These are phyloP conservation scores for Vanilla planifolia DNA, from an alignment of 106 monocot species.

Conservation along the genomic window DNA sequence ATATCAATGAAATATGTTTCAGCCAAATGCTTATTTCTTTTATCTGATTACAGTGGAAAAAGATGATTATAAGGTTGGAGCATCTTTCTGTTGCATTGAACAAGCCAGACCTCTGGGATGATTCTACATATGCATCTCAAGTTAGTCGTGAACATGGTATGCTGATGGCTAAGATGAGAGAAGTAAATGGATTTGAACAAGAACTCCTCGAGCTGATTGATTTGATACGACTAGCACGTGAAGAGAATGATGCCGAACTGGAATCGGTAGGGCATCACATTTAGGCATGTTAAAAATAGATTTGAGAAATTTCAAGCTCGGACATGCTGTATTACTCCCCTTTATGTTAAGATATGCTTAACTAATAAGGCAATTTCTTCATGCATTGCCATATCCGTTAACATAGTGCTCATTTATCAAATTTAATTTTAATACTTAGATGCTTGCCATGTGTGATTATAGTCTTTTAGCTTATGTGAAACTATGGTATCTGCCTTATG, in stretches of 20 bases:
- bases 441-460: too few relatives aligned
- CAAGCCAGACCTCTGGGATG: slow-evolving; percentile 86
- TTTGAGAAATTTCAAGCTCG: too few relatives aligned
- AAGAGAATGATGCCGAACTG: slow-evolving; percentile 76
- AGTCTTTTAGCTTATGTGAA: too few relatives aligned
- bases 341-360: too few relatives aligned
- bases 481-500: too few relatives aligned
- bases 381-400: too few relatives aligned
- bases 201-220: slow-evolving; percentile 93
- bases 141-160: slow-evolving; percentile 89
- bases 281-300: slow-evolving; percentile 16
- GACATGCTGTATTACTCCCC: too few relatives aligned
- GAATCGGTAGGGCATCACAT: slow-evolving; percentile 58
- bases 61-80: slow-evolving; percentile 48
- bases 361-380: too few relatives aligned
- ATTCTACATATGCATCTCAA: slow-evolving; percentile 73
- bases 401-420: too few relatives aligned
- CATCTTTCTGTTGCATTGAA: slow-evolving; percentile 52
- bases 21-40: slow-evolving; percentile 3
- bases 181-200: slow-evolving; percentile 68
- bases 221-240: slow-evolving; percentile 86
- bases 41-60: slow-evolving; percentile 65
- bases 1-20: neutral
- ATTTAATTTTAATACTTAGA: too few relatives aligned
- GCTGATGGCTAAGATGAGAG: slow-evolving; percentile 77